Evolutionary conservation across 2,329 filamentous ascomycete genomes (phyloP), one percentile per base, ranked within the genome.

Genomic region (Pyrenophora graminea): DNA sequence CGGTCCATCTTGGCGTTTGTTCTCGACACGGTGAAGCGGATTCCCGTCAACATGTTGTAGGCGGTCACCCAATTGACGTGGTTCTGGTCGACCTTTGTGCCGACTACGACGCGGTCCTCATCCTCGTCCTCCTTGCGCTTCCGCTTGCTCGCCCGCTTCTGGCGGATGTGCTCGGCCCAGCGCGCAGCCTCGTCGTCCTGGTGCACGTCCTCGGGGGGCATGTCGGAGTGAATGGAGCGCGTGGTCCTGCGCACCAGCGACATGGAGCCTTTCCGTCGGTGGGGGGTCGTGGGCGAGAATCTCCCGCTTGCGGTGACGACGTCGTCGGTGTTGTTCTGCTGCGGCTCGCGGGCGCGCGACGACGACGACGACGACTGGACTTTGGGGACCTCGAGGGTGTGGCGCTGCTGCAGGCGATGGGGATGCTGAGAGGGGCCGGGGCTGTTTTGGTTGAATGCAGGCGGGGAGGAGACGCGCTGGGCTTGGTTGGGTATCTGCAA

Each of bases 31-130:
- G 91, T 92, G 66, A 97, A 96, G 48, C 94, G 91, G 71, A 99
- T 99, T 58, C 94, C 94, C 33, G 94, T 99, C 77, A 99, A 83
- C 94, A 99, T 99, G 76, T 99, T 99, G 79, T 99, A 99, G 52
- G 94, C 94, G 2, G 91, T 97, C 38, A 96, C 91, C 87, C 90
- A 99, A 74, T 97, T 97, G 62, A 91, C 89, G 73, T 99, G 94
- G 67, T 90, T 89, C 78, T 97, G 92, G 71, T 99, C 94, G 45
- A 99, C 94, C 77, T 97, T 97, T 51, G 91, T 99, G 53, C 94
- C 94, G 15, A 99, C 92, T 27, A 97, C 83, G 8, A 99, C 93
- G 23, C 83, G 76, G 56, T 92, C 85, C 66, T 97, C 93, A 55
- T 97, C 94, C 60, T 97, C 91, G 63, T 97, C 88, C 57, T 97